These are phyloP conservation scores for Leccinum sublutescens DNA, from an alignment of 768 basidiomycete species.

Conservation along the genomic window DNA sequence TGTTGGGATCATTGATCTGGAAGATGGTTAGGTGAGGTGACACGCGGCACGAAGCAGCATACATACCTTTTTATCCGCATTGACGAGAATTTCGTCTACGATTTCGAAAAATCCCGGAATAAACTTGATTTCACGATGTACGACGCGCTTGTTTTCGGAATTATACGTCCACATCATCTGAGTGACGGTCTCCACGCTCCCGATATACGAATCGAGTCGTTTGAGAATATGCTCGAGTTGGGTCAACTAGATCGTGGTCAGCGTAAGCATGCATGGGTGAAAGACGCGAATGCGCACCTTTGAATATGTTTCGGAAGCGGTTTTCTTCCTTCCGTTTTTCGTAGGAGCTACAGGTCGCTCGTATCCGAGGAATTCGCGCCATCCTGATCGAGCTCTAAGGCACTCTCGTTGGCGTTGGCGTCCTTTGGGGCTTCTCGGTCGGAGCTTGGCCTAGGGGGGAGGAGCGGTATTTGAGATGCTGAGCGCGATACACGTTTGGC, in stretches of 20 bases:
- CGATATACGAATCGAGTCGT: constrained; percentile 95
- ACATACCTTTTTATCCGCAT: constrained; percentile 96
- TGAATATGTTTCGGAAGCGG: constrained; percentile 36
- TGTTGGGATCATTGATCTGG: constrained; percentile 87
- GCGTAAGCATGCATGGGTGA: neutral
- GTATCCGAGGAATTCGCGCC: constrained; percentile 37
- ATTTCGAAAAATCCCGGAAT: constrained; percentile 99
- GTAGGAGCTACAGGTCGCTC: constrained; percentile 25
- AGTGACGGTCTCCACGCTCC: constrained; percentile 86
- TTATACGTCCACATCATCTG: constrained; percentile 96
- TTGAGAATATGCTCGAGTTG: constrained; percentile 94
- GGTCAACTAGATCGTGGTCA: constrained; percentile 58
- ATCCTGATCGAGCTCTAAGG: constrained; percentile 41
- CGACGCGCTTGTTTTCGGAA: constrained; percentile 78
- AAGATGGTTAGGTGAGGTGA: neutral
- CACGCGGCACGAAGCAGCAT: neutral
- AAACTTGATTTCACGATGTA: constrained; percentile 76
- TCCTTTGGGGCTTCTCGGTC: constrained; percentile 42
- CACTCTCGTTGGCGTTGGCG: constrained; percentile 54
- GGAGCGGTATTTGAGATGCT: too few species aligned
- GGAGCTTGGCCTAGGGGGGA: too few species aligned
- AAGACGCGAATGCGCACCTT: constrained; percentile 52
- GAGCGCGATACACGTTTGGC: too few species aligned
- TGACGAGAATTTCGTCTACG: constrained; percentile 97
- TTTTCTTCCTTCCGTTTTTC: constrained; percentile 68